phyloP scores from a whole-genome alignment of 257 asterid species.

The Asclepias syriaca region DNA sequence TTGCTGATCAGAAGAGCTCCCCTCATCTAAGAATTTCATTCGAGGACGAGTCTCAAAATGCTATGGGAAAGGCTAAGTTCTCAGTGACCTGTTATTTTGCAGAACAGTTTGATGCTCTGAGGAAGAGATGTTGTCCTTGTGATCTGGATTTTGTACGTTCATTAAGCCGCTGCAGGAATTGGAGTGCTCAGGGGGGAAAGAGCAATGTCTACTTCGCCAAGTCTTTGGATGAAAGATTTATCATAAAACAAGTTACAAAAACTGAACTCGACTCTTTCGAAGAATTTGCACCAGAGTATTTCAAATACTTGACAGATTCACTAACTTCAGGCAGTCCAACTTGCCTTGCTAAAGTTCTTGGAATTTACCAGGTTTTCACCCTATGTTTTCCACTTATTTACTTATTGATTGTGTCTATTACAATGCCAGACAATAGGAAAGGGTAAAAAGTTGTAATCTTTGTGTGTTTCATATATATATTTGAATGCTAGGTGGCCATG shows the following conservation, averaged over 20 bases:
- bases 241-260: conserved; percentile 83
- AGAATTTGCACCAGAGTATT: conserved; percentile 71
- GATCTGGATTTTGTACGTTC: conserved; percentile 70
- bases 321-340: conserved; percentile 76
- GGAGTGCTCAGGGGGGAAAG: conserved; percentile 98
- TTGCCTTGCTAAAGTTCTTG: conserved; percentile 91
- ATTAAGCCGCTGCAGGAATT: conserved; percentile 73
- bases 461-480: neutral
- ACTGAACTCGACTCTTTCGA: conserved; percentile 90
- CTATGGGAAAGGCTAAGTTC: conserved; percentile 56
- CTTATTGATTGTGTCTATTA: neutral
- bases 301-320: conserved; percentile 62
- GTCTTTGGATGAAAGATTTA: conserved; percentile 78
- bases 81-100: conserved; percentile 85
- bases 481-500: conserved; percentile 42
- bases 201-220: conserved; percentile 93
- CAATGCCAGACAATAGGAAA: neutral
- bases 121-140: conserved; percentile 72
- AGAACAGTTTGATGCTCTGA: conserved; percentile 67
- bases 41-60: conserved; percentile 50
- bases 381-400: conserved; percentile 1
- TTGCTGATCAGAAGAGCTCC: conserved; percentile 44
- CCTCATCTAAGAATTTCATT: conserved; percentile 77
- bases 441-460: neutral
- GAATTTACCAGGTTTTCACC: conserved; percentile 75